Conservation (phyloP, 805 yeast genomes). For the Sugiyamaella smithiae region DNA sequence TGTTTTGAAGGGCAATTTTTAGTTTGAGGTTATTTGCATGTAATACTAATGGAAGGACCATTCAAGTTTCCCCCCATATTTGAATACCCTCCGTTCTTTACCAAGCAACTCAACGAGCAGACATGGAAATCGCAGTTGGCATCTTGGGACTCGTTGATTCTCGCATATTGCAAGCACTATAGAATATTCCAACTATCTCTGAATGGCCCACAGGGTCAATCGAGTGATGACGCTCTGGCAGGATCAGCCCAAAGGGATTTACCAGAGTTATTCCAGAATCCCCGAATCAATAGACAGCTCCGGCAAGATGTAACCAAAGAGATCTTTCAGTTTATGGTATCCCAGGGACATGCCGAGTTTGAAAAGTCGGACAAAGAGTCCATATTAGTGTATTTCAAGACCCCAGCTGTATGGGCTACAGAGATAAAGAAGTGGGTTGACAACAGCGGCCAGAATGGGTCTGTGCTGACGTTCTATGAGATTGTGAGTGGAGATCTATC, state of each 20-base stretch:
- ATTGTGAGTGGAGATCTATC: constrained; percentile 63
- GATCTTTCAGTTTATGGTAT: constrained; percentile 57
- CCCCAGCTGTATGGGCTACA: constrained; percentile 66
- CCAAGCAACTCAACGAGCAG: constrained; percentile 80
- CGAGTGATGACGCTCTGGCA: constrained; percentile 22
- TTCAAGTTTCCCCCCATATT: constrained; percentile 51
- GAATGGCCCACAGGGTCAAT: constrained; percentile 30
- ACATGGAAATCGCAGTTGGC: constrained; percentile 72
- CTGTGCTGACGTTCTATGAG: constrained; percentile 81
- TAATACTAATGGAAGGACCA: constrained; percentile 1
- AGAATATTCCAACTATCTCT: constrained; percentile 53
- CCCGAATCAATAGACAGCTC: constrained; percentile 40
- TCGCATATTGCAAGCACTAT: constrained; percentile 56
- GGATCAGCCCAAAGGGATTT: constrained; percentile 11
- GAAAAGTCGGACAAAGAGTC: constrained; percentile 12
- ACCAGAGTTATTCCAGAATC: constrained; percentile 31
- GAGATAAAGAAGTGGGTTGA: constrained; percentile 68
- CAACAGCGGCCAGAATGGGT: constrained; percentile 70
- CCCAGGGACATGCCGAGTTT: constrained; percentile 56
- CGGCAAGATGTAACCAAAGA: constrained; percentile 53
- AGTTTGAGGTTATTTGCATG: no score
- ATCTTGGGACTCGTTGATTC: constrained; percentile 71
- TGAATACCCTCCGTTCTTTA: constrained; percentile 87
- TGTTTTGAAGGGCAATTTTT: no score
- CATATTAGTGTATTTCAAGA: constrained; percentile 61